Base-by-base conservation (phyloP, 108 stramenopile species). In the Nitzschia sp. region DNA sequence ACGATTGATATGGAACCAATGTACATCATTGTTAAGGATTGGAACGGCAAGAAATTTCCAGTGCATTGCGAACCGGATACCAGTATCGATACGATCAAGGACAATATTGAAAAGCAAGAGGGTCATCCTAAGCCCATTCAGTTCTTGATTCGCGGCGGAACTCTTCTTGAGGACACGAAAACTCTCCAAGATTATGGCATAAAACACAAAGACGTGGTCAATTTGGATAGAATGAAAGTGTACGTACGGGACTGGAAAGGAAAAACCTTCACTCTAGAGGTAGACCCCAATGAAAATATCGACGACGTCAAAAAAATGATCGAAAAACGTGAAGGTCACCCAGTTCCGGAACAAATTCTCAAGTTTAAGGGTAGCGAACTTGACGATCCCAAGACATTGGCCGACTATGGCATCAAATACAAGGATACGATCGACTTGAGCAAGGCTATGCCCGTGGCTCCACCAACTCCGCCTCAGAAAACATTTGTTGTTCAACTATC, bases 1-100 rank as follows among this genome's bases (percentile, higher is more conserved):
- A 57, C 63, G 0, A 28, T 76, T 8, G 68, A 76, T 50, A 38
- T 76, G 59, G 62, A 69, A 15, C 68, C 68, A 3, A 76, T 69
- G 75, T 9, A 57, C 26, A 69, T 76, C 41, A 33, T 47, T 26
- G 75, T 76, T 8, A 48, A 59, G 45, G 61, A 67, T 50, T 52
- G 34, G 16, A 59, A 67, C n/a, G 71, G 71, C 13, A 52, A 50
- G 41, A 72, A 13, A 27, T 46, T 64, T 3, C 44, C 23, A 38
- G 54, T 76, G 11, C 50, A 36, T 27, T 36, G n/a, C 46, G 27
- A 52, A 28, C 75, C 75, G 16, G 47, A 64, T 17, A 56, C 69
- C 33, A 63, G 1, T 0, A 76, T 76, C 27, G 55, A 64, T 30
- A 15, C 46, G 3, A 58, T 76, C 36, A 76, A 69, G 63, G 23